Evolutionary conservation across 495 filamentous ascomycete genomes (phyloP).

Genomic region (Rusavskia elegans): DNA sequence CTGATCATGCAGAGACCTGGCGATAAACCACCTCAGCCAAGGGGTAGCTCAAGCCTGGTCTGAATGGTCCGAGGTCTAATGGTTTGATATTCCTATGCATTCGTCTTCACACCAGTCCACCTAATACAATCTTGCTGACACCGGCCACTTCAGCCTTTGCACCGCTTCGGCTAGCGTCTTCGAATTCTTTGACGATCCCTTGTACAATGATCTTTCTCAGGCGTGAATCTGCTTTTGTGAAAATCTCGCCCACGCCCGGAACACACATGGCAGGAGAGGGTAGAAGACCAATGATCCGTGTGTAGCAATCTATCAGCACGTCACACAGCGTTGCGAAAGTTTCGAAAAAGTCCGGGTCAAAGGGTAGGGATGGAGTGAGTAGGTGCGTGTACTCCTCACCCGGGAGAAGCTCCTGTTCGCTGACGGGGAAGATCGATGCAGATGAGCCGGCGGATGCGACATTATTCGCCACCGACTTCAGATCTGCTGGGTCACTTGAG

Average conservation of each 20-base stretch:
- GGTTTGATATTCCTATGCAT: too few species aligned
- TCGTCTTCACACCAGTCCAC: slow-evolving; percentile 56
- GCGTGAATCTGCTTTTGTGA: slow-evolving; percentile 74
- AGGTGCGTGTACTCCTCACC: slow-evolving; percentile 80
- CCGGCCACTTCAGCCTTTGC: slow-evolving; percentile 68
- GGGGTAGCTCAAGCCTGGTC: too few species aligned
- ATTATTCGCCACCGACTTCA: slow-evolving; percentile 28
- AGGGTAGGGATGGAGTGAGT: slow-evolving; percentile 80
- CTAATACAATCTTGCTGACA: slow-evolving; percentile 76
- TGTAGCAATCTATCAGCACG: slow-evolving; percentile 85
- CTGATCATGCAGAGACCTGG: too few species aligned
- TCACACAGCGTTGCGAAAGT: slow-evolving; percentile 96
- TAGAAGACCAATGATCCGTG: slow-evolving; percentile 55
- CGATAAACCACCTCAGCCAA: too few species aligned
- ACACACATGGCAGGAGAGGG: slow-evolving; percentile 47
- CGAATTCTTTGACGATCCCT: slow-evolving; percentile 79
- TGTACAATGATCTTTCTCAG: slow-evolving; percentile 76
- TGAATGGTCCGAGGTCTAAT: too few species aligned
- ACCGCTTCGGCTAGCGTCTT: slow-evolving; percentile 60
- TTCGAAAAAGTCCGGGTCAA: slow-evolving; percentile 94
- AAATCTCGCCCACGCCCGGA: slow-evolving; percentile 54
- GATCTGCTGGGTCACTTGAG: slow-evolving; percentile 32
- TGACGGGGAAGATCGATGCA: slow-evolving; percentile 29
- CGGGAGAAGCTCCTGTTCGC: slow-evolving; percentile 36
- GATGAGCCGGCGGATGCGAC: slow-evolving; percentile 25